These are phyloP conservation scores for Thielaviopsis musarum DNA, from an alignment of 2,329 filamentous ascomycete genomes.

Conservation along the genomic window DNA sequence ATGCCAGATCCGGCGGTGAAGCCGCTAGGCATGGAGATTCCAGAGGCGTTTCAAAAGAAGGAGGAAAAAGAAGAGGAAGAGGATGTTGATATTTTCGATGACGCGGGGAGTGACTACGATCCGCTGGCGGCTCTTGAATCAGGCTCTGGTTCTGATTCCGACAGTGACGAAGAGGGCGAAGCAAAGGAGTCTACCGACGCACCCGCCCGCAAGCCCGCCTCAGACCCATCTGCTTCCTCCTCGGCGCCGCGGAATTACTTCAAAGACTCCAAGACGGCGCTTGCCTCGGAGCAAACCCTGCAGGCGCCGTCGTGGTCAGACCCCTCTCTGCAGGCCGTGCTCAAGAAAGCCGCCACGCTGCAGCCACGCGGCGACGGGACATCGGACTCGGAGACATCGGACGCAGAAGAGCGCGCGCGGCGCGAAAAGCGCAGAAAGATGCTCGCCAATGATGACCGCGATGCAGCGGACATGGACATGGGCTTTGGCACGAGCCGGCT, in stretches of 20 bases:
- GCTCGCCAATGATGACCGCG: slow-evolving; percentile 55
- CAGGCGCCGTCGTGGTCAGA: slow-evolving; percentile 47
- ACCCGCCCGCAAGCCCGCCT: slow-evolving; percentile 18
- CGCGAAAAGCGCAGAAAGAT: slow-evolving; percentile 58
- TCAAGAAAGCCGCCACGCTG: slow-evolving; percentile 67
- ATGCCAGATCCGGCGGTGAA: slow-evolving; percentile 38
- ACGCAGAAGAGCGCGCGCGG: slow-evolving; percentile 33
- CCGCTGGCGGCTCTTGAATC: slow-evolving; percentile 41
- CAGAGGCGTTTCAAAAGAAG: slow-evolving; percentile 36
- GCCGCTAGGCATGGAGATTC: slow-evolving; percentile 49
- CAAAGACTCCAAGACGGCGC: slow-evolving; percentile 36
- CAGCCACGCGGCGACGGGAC: slow-evolving; percentile 27
- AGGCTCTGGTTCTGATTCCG: slow-evolving; percentile 21
- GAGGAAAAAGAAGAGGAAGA: slow-evolving; percentile 32
- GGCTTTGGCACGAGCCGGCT: slow-evolving; percentile 81
- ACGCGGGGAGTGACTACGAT: slow-evolving; percentile 49
- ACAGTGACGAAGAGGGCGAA: slow-evolving; percentile 27
- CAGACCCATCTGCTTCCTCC: slow-evolving; percentile 25
- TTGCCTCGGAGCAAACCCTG: slow-evolving; percentile 34
- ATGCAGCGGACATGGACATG: slow-evolving; percentile 83
- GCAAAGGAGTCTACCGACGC: slow-evolving; percentile 12
- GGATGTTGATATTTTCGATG: slow-evolving; percentile 49
- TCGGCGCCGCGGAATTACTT: slow-evolving; percentile 42
- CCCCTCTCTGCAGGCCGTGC: slow-evolving; percentile 62
- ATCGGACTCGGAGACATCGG: slow-evolving; percentile 20